Conservation (phyloP, 2,329 filamentous ascomycete species). For the Hypoxylon rubiginosum region DNA sequence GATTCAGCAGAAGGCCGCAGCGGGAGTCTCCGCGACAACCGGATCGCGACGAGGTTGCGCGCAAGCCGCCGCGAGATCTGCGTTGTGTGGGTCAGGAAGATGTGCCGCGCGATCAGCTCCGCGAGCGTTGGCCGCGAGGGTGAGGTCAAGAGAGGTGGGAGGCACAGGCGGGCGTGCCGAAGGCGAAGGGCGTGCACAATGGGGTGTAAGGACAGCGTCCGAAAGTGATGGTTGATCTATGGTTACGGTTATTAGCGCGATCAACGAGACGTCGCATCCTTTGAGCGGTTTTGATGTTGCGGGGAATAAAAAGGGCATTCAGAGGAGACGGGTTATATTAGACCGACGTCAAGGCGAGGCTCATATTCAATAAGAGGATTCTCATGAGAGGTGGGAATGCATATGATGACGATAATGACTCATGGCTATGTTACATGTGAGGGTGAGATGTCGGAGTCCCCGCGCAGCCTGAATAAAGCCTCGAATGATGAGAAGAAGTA, state of each 20-base stretch:
- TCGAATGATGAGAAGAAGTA: slow-evolving; percentile 10
- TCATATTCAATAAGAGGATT: slow-evolving; percentile 23
- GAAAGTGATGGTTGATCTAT: slow-evolving; percentile 73
- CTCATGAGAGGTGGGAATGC: slow-evolving; percentile 22
- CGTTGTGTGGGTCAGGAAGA: slow-evolving; percentile 76
- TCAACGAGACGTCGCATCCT: slow-evolving; percentile 21
- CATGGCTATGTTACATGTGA: slow-evolving; percentile 28
- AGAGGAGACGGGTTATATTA: slow-evolving; percentile 24
- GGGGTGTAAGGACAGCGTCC: slow-evolving; percentile 73
- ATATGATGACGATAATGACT: slow-evolving; percentile 32
- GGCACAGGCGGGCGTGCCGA: slow-evolving; percentile 65
- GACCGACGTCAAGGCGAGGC: slow-evolving; percentile 24
- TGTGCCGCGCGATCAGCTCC: slow-evolving; percentile 73
- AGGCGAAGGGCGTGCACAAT: slow-evolving; percentile 74
- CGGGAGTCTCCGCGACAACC: slow-evolving; percentile 72
- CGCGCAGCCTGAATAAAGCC: slow-evolving; percentile 22
- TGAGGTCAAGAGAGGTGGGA: slow-evolving; percentile 69
- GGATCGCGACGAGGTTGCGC: slow-evolving; percentile 74
- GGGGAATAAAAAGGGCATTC: slow-evolving; percentile 9
- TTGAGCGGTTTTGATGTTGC: slow-evolving; percentile 10
- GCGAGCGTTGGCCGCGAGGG: slow-evolving; percentile 70
- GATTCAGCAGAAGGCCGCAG: slow-evolving; percentile 70
- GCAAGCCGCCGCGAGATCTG: slow-evolving; percentile 74
- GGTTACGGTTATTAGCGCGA: slow-evolving; percentile 30
- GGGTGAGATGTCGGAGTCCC: slow-evolving; percentile 25